A percentile compares a stretch with the other conserved stretches of the same genome.
These are phyloP conservation scores for Alternaria conjuncta DNA, from an alignment of 2,329 filamentous ascomycete species.

Conservation along the genomic window DNA sequence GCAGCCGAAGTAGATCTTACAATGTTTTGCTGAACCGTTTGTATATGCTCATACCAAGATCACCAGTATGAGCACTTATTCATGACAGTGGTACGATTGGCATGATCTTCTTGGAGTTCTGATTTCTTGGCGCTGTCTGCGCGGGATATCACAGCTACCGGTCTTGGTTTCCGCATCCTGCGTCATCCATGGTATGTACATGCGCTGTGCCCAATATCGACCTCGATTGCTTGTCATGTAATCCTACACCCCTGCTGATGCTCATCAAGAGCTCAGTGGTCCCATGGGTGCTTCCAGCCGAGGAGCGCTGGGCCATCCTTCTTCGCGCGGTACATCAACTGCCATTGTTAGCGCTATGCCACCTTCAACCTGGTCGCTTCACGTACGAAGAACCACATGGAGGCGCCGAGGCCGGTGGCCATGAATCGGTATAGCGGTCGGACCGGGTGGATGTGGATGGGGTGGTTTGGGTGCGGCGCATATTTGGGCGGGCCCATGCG, in stretches of 20 bases:
- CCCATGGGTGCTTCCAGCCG: constrained; percentile 82
- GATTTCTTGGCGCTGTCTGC: constrained; percentile 4
- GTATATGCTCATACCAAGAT: neutral
- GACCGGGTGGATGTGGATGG: constrained; percentile 65
- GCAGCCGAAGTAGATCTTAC: neutral
- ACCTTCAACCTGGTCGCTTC: neutral
- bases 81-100: neutral
- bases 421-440: constrained; percentile 81
- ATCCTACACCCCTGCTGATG: neutral
- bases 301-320: constrained; percentile 91
- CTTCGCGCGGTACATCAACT: constrained; percentile 97
- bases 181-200: neutral
- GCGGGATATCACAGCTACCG: neutral
- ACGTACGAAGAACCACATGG: constrained; percentile 99
- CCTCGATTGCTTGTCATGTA: neutral
- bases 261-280: constrained; percentile 35
- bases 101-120: neutral
- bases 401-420: constrained; percentile 85
- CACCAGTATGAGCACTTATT: neutral
- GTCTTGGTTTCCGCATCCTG: neutral
- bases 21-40: neutral
- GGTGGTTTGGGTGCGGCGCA: constrained; percentile 53
- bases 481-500: constrained; percentile 50
- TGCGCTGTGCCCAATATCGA: neutral
- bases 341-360: constrained; percentile 28